Conservation (phyloP, 108 stramenopile genomes). For the Cyclotella sp. region DNA sequence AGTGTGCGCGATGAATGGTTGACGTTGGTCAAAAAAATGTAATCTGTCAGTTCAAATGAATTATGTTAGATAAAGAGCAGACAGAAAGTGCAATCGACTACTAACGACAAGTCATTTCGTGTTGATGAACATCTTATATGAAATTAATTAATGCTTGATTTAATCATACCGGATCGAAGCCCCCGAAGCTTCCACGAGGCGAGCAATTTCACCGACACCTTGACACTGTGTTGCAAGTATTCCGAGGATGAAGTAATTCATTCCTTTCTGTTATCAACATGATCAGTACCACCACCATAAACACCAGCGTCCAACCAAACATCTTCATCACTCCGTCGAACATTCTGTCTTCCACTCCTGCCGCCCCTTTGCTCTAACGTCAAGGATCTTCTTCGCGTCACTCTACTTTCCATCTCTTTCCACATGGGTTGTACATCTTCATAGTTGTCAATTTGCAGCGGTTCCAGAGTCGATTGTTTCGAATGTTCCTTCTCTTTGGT, state of each 20-base stretch:
- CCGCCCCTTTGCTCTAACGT: conserved; percentile 65
- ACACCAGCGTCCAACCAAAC: conserved; percentile 81
- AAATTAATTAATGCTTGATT: no score
- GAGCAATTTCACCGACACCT: no score
- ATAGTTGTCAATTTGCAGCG: conserved; percentile 56
- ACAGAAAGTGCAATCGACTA: no score
- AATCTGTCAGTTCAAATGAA: neutral
- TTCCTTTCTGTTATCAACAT: neutral
- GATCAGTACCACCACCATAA: conserved; percentile 45
- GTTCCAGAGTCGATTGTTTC: neutral
- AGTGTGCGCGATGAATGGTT: neutral
- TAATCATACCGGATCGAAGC: no score
- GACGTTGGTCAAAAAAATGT: neutral
- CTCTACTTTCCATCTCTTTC: conserved; percentile 89
- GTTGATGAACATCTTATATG: neutral
- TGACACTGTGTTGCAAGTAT: no score
- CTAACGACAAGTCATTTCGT: no score
- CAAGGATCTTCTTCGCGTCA: conserved; percentile 63
- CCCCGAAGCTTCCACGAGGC: no score
- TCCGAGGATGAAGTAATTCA: no score
- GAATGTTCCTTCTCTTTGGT: neutral
- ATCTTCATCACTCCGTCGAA: conserved; percentile 84
- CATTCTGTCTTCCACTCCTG: conserved; percentile 72
- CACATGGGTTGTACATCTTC: conserved; percentile 91
- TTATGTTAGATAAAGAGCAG: no score